Conservation (phyloP, 2,329 filamentous ascomycete species). For the Alternaria triticina region DNA sequence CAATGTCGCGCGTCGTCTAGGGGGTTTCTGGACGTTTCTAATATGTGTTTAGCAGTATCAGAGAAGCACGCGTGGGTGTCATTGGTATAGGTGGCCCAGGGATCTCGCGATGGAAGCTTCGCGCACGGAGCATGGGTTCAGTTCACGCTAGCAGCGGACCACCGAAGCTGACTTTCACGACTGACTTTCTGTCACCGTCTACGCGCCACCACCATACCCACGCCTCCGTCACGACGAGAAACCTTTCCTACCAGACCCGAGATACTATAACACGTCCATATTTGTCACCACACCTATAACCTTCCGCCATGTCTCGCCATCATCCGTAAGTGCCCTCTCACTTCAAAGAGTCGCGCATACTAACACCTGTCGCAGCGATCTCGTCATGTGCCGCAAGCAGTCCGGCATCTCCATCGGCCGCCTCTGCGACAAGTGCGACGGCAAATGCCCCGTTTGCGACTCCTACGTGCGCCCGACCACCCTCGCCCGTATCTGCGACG, state of each 20-base stretch:
- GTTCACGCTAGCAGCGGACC: conserved; percentile 15
- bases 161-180: conserved; percentile 11
- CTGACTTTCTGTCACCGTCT: conserved; percentile 15
- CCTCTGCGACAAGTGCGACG: conserved; percentile 99
- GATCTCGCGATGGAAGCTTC: conserved; percentile 27
- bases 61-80: neutral
- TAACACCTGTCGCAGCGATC: conserved; percentile 66
- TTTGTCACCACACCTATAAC: neutral
- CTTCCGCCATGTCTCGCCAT: conserved; percentile 79
- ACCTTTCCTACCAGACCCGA: too few species aligned
- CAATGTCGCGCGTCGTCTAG: neutral
- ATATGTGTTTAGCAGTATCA: neutral
- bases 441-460: conserved; percentile 98
- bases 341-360: conserved; percentile 2
- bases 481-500: conserved; percentile 97
- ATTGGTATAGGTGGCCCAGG: neutral
- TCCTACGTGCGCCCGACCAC: conserved; percentile 98
- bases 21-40: neutral
- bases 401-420: conserved; percentile 96
- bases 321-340: conserved; percentile 71
- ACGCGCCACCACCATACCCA: conserved; percentile 2
- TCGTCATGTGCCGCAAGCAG: conserved; percentile 99
- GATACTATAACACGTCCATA: neutral
- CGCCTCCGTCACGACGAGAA: neutral
- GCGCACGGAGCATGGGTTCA: conserved; percentile 32